Percentiles rank a stretch among this genome's conserved stretches.
Evolutionary conservation across 805 yeast genomes (phyloP).

Genomic region (Candida michaelii): DNA sequence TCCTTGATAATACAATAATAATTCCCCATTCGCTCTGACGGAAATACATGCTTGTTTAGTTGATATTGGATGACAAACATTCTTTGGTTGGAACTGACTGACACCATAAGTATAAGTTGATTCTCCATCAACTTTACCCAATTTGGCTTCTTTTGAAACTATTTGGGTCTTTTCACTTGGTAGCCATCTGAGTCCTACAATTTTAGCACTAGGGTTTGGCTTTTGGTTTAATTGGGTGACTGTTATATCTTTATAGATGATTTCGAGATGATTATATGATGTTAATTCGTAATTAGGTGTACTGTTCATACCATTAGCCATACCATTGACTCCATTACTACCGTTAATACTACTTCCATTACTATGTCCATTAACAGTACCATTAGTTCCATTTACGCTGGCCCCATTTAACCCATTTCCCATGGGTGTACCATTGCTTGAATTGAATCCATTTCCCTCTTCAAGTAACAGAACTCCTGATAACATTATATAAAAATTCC

Average conservation of each 20-base stretch:
- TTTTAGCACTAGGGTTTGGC: conserved; percentile 18
- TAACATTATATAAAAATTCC: conserved; percentile 49
- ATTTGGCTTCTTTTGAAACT: conserved; percentile 57
- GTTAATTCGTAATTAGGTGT: conserved; percentile 43
- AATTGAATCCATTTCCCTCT: conserved; percentile 20
- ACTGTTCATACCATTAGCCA: too few species aligned
- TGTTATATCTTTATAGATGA: conserved; percentile 46
- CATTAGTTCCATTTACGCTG: conserved; percentile 19
- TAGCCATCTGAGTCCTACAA: conserved; percentile 68
- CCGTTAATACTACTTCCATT: conserved; percentile 1
- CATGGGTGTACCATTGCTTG: conserved; percentile 7
- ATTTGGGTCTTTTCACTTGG: conserved; percentile 67
- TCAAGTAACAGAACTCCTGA: conserved; percentile 43
- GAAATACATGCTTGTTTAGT: conserved; percentile 72
- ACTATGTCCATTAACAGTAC: not conserved
- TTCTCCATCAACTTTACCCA: conserved; percentile 18
- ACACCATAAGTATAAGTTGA: conserved; percentile 52
- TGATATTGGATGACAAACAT: conserved; percentile 65
- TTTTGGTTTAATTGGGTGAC: conserved; percentile 12
- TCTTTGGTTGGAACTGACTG: conserved; percentile 56
- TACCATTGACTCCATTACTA: too few species aligned
- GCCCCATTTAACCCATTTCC: conserved; percentile 22
- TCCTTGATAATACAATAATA: conserved; percentile 62
- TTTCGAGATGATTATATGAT: conserved; percentile 46
- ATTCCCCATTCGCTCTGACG: conserved; percentile 60